These are phyloP conservation scores for Fagopyrum esculentum DNA, from an alignment of 148 eudicot genomes.

Conservation along the genomic window DNA sequence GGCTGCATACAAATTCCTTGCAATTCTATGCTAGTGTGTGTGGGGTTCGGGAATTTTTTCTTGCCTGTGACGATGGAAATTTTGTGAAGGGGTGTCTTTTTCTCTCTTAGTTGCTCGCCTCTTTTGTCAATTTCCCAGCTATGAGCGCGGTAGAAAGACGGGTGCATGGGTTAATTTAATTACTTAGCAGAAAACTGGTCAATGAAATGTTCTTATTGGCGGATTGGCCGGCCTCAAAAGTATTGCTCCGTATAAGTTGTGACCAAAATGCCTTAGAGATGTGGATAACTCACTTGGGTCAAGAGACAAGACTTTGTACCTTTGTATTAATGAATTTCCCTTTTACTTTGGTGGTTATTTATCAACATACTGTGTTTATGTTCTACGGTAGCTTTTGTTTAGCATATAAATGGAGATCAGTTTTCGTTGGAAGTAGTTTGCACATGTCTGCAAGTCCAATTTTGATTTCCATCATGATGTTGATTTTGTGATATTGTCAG, in stretches of 20 bases:
- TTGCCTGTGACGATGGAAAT: no score
- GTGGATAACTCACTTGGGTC: background rate
- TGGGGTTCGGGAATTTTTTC: no score
- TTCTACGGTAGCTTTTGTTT: background rate
- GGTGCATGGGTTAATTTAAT: no score
- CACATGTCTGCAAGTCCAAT: background rate
- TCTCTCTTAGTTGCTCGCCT: no score
- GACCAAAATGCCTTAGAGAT: background rate
- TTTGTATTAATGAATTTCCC: background rate
- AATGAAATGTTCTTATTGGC: background rate
- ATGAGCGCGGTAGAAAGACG: no score
- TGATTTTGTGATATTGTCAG: slow-evolving; percentile 24
- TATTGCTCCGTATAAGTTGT: background rate
- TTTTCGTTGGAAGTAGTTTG: background rate
- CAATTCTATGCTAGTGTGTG: no score
- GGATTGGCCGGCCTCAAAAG: background rate
- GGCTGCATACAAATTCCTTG: no score
- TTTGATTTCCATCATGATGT: background rate
- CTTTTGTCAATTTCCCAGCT: no score
- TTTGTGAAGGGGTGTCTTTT: no score
- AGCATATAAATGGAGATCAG: background rate
- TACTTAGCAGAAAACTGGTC: background rate
- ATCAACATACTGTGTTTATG: background rate
- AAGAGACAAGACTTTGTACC: no score
- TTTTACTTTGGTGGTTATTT: background rate